phyloP scores from a whole-genome alignment of 2,329 filamentous ascomycete species.

The Trichoderma pleuroti region DNA sequence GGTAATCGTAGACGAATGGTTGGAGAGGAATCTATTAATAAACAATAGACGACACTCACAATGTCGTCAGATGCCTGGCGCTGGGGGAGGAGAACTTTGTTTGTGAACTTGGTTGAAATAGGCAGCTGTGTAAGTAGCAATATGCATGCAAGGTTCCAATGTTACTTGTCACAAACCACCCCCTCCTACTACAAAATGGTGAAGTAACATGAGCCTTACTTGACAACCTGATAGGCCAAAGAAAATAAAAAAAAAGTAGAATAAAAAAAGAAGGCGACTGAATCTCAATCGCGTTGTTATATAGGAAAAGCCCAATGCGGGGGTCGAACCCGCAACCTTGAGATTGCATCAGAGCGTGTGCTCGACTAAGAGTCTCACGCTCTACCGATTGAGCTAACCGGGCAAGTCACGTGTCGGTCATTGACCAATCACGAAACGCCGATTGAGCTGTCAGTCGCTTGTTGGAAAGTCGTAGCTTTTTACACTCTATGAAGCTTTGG shows the following conservation, averaged over 20 bases:
- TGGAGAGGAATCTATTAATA: not conserved
- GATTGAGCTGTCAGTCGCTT: not conserved
- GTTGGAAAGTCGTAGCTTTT: not conserved
- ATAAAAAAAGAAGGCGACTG: not conserved
- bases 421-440: not conserved
- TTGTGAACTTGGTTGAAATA: not conserved
- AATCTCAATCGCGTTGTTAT: conserved; percentile 10
- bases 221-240: no score
- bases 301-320: conserved; percentile 42
- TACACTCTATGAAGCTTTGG: not conserved
- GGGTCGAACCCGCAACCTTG: conserved; percentile 56
- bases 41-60: not conserved
- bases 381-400: conserved; percentile 52
- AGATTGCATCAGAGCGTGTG: conserved; percentile 35
- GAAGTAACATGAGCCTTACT: not conserved
- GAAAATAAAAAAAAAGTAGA: not conserved
- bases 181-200: not conserved
- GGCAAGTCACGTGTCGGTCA: conserved; percentile 21
- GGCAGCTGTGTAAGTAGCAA: not conserved
- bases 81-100: not conserved
- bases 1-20: not conserved
- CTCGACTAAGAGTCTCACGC: conserved; percentile 62
- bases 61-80: not conserved
- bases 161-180: not conserved
- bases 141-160: not conserved